Evolutionary conservation across 2,329 filamentous ascomycete species (phyloP), one percentile per base, ranked within the genome.

Genomic region (Lizonia empirigonia): DNA sequence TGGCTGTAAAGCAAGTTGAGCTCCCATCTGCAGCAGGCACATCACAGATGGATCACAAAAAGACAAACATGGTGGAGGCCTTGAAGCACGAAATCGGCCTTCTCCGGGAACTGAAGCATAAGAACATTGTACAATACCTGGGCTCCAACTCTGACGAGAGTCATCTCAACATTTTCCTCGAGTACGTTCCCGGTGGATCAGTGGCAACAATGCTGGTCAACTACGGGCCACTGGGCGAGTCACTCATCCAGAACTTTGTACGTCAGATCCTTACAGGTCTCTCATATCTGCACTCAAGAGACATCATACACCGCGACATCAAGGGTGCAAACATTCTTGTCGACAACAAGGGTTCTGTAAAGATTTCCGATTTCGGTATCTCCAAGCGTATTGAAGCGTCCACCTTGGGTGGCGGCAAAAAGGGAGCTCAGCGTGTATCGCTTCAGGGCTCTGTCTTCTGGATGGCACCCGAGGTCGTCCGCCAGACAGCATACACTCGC

Each of bases 381-480:
- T 95, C 90, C 55, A 99, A 99, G 81, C 95, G 96, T 73, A 89
- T 97, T 32, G 93, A 97, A 75, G 91, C 91, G 12, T 88, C 90
- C 50, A 94, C 92, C 53, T 84, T 97, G 35, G 69, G 65, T 30
- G 64, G 63, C 9, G 47, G 60, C 41, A 69, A 69, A 53, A 69
- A 69, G 58, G 64, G 63, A 30, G 64, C 63, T 15, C 67, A 63
- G 80, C 63, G 87, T 79, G 68, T 85, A 9, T 97, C 93, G 1
- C 83, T 99, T 3, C 94, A 99, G 74, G 94, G 94, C 12, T 97
- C 91, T 20, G 94, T 99, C 44, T 99, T 97, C 78, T 99, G 94
- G 94, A 99, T 99, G 94, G 94, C 94, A 0, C 94, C 94, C 7
- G 94, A 99, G 77, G 94, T 99, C 16, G 94, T 99, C 56, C 94